These are phyloP conservation scores for Sclerotinia spermophila DNA, from an alignment of 2,329 filamentous ascomycete species.

Conservation along the genomic window DNA sequence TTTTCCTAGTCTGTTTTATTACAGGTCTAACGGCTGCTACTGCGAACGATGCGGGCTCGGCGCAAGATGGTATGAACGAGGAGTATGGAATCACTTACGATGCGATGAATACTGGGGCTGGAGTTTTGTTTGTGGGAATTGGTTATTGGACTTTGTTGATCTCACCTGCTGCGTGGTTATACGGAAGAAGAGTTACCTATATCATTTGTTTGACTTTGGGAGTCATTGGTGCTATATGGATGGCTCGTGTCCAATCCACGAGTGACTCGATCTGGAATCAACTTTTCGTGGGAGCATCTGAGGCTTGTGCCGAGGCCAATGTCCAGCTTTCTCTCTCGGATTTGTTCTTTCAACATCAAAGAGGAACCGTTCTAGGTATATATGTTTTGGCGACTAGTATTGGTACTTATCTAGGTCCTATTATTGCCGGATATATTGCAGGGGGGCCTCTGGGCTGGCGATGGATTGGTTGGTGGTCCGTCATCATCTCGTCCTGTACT, in stretches of 20 bases:
- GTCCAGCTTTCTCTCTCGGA: conserved; percentile 56
- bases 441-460: conserved; percentile 49
- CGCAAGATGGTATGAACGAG: conserved; percentile 47
- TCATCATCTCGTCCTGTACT: conserved; percentile 47
- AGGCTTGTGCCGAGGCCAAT: conserved; percentile 53
- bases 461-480: conserved; percentile 52
- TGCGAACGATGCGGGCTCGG: conserved; percentile 53
- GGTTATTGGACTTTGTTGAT: conserved; percentile 53
- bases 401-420: conserved; percentile 53
- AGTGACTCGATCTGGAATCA: conserved; percentile 52
- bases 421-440: conserved; percentile 50
- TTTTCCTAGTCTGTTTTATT: conserved; percentile 49
- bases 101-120: conserved; percentile 54
- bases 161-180: conserved; percentile 51
- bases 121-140: conserved; percentile 53
- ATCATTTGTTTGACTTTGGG: conserved; percentile 49
- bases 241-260: conserved; percentile 44
- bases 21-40: conserved; percentile 54
- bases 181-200: conserved; percentile 53
- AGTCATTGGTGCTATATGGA: conserved; percentile 51
- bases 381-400: conserved; percentile 54
- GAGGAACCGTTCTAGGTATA: conserved; percentile 50
- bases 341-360: conserved; percentile 55
- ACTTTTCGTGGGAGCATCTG: conserved; percentile 55
- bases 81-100: conserved; percentile 50